Conservation (phyloP, 2,329 filamentous ascomycete species). For the Colletotrichum plurivorum region DNA sequence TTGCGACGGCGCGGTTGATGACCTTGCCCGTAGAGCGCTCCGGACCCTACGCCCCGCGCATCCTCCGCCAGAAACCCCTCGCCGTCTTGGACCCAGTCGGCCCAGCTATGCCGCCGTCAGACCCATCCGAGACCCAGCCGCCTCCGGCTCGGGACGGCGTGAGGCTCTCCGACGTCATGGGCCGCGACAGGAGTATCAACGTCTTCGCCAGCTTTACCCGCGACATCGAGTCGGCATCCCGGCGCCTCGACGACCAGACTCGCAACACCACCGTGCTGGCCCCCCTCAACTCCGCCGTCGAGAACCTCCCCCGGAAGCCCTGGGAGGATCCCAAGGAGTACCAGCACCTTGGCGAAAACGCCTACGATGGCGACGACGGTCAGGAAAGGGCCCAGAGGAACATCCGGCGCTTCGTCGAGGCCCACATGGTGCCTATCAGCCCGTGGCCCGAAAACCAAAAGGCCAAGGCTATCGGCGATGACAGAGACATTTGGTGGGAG, state of each 20-base stretch:
- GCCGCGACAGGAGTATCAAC: constrained; percentile 82
- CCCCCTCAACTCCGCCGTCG: constrained; percentile 86
- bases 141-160: constrained; percentile 62
- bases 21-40: constrained; percentile 32
- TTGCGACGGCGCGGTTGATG: constrained; percentile 31
- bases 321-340: constrained; percentile 88
- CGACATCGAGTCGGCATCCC: constrained; percentile 78
- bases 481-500: constrained; percentile 86
- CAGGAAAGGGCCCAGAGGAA: constrained; percentile 84
- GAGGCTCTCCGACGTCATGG: constrained; percentile 87
- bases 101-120: constrained; percentile 46
- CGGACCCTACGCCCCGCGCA: constrained; percentile 25
- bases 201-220: constrained; percentile 87
- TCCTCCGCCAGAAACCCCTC: constrained; percentile 40
- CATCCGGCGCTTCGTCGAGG: constrained; percentile 84
- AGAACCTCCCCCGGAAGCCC: constrained; percentile 84
- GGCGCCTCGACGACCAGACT: constrained; percentile 75
- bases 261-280: constrained; percentile 89
- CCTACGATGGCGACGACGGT: constrained; percentile 83
- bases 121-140: constrained; percentile 45
- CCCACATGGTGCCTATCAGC: constrained; percentile 81
- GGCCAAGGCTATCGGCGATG: constrained; percentile 75
- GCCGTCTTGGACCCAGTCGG: constrained; percentile 37
- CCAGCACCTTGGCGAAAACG: constrained; percentile 73
- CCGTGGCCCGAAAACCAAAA: constrained; percentile 82